Percentiles rank a stretch among this genome's conserved stretches.
These are phyloP conservation scores for Populus euphratica DNA, from an alignment of 345 rosid genomes.

Conservation along the genomic window DNA sequence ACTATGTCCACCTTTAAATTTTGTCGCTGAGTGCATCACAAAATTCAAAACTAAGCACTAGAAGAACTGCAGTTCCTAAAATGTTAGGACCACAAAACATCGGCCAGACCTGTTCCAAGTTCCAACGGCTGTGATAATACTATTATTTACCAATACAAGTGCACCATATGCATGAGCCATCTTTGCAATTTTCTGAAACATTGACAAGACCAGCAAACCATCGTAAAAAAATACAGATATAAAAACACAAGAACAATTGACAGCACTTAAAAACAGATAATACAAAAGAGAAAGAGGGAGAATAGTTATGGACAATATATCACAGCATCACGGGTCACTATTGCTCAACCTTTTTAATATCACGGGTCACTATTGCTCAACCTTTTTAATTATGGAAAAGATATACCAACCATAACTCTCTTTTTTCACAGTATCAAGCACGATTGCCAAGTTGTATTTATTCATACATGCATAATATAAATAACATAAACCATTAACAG, in stretches of 20 bases:
- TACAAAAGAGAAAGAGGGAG: neutral
- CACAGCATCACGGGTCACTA: neutral
- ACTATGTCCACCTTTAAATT: slow-evolving; percentile 90
- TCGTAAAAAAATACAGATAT: neutral
- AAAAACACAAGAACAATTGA: neutral
- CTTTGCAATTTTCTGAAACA: slow-evolving; percentile 69
- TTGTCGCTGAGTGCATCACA: slow-evolving; percentile 96
- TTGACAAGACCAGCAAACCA: neutral
- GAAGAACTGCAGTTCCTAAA: neutral
- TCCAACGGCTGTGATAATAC: slow-evolving; percentile 82
- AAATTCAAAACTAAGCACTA: slow-evolving; percentile 9
- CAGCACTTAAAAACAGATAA: neutral
- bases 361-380: neutral
- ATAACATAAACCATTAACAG: neutral
- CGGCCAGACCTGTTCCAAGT: slow-evolving; percentile 81
- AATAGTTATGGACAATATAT: neutral
- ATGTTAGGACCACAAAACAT: neutral
- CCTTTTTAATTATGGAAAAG: neutral
- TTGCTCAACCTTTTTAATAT: neutral
- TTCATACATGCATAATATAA: neutral
- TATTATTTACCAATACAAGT: slow-evolving; percentile 82
- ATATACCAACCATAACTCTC: neutral
- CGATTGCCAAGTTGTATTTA: neutral
- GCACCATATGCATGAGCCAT: slow-evolving; percentile 81
- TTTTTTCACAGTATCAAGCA: no score